Percentiles rank a stretch among this genome's conserved stretches.
These are phyloP conservation scores for Strobilomyces echinocephalus DNA, from an alignment of 768 basidiomycete genomes.

Conservation along the genomic window DNA sequence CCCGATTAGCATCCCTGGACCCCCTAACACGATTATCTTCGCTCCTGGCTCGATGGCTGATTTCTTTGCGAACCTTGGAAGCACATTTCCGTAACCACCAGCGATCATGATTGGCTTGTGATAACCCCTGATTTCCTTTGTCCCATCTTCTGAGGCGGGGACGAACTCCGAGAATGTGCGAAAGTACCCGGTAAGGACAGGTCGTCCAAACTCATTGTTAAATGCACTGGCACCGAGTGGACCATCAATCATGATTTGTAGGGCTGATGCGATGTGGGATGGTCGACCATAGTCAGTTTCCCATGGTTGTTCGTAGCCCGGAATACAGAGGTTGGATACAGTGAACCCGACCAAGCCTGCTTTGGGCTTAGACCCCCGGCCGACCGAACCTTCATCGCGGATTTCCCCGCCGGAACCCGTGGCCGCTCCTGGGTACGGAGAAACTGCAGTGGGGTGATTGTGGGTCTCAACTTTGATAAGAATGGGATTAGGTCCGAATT, in stretches of 20 bases:
- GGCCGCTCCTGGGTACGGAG: constrained; percentile 97
- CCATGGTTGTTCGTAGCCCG: constrained; percentile 91
- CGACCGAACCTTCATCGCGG: constrained; percentile 95
- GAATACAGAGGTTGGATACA: constrained; percentile 89
- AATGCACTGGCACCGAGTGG: constrained; percentile 94
- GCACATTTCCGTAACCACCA: constrained; percentile 92
- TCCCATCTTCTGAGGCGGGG: constrained; percentile 45
- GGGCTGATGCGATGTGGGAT: constrained; percentile 81
- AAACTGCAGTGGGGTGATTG: constrained; percentile 98
- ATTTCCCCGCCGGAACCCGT: constrained; percentile 99
- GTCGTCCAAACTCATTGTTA: constrained; percentile 98
- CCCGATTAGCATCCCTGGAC: constrained; percentile 94
- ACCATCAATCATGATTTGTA: constrained; percentile 97
- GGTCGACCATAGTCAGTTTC: constrained; percentile 92
- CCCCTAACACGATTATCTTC: constrained; percentile 88
- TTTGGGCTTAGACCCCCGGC: constrained; percentile 93
- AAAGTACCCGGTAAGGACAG: constrained; percentile 90
- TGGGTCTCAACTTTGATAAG: constrained; percentile 98
- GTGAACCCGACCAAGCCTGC: constrained; percentile 92
- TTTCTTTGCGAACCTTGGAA: constrained; percentile 79
- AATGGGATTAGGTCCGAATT: constrained; percentile 74
- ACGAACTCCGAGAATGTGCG: constrained; percentile 87
- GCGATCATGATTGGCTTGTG: constrained; percentile 99
- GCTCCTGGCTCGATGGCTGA: constrained; percentile 71
- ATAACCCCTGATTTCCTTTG: constrained; percentile 79